phyloP scores from a whole-genome alignment of 352 stramenopile genomes.

The Globisporangium lucens region DNA sequence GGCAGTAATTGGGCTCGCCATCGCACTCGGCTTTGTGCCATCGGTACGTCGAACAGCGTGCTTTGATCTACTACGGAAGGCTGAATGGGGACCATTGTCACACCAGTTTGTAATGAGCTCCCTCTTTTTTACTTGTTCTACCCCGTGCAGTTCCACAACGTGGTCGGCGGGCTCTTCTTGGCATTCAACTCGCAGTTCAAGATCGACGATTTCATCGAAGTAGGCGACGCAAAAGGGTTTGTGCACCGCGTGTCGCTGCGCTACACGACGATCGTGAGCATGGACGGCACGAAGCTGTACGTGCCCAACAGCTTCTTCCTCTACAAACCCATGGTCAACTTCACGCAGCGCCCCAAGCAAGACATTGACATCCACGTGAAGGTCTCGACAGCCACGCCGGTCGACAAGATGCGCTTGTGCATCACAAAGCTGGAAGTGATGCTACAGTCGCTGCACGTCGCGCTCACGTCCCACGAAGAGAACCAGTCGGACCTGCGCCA shows the following conservation, averaged over 20 bases:
- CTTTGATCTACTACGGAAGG: neutral
- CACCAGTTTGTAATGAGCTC: neutral
- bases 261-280: conserved; percentile 82
- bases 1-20: conserved; percentile 76
- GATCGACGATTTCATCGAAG: conserved; percentile 85
- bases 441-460: conserved; percentile 82
- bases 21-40: conserved; percentile 82
- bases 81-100: neutral
- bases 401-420: conserved; percentile 58
- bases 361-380: conserved; percentile 73
- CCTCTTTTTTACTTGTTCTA: neutral
- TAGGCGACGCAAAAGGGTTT: conserved; percentile 70
- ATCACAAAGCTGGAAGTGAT: conserved; percentile 66
- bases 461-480: conserved; percentile 84
- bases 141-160: conserved; percentile 68
- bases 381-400: conserved; percentile 52
- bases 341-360: conserved; percentile 78
- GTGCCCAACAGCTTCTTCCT: conserved; percentile 88
- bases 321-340: conserved; percentile 91
- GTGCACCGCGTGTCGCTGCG: conserved; percentile 81
- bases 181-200: conserved; percentile 90
- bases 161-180: conserved; percentile 80
- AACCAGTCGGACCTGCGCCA: conserved; percentile 76
- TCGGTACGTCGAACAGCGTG: conserved; percentile 30
- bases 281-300: conserved; percentile 77